These are phyloP conservation scores for Pseudoneurospora amorphoporcata DNA, from an alignment of 495 filamentous ascomycete species.

Conservation along the genomic window DNA sequence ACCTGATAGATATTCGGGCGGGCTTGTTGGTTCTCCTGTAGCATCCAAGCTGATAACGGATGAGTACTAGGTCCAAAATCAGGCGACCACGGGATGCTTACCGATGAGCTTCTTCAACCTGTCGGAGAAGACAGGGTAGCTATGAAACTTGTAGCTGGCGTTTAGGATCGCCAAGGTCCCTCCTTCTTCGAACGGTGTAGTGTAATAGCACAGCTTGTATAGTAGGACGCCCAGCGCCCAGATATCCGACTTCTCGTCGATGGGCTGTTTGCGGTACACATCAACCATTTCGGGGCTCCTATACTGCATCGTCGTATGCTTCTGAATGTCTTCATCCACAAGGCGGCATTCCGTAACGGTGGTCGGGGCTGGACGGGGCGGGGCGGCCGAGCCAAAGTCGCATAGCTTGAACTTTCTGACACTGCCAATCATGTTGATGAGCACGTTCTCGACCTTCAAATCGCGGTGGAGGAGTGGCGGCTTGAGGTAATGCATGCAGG, in stretches of 20 bases:
- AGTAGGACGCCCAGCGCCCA: conserved; percentile 94
- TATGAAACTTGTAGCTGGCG: conserved; percentile 86
- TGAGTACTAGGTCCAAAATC: conserved; percentile 19
- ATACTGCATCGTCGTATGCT: conserved; percentile 94
- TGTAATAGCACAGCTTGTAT: conserved; percentile 99
- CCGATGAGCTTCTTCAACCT: conserved; percentile 84
- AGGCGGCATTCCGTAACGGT: conserved; percentile 77
- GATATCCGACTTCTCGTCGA: conserved; percentile 98
- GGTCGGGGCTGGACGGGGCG: conserved; percentile 72
- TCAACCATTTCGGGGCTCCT: conserved; percentile 98
- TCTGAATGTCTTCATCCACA: conserved; percentile 94
- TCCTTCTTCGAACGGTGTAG: conserved; percentile 94
- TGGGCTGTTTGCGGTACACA: conserved; percentile 90
- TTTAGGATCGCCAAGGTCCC: conserved; percentile 98
- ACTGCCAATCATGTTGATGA: conserved; percentile 56
- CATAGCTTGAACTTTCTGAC: conserved; percentile 79
- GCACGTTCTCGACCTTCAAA: conserved; percentile 95
- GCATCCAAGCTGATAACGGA: conserved; percentile 63
- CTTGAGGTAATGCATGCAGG: conserved; percentile 97
- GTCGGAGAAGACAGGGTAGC: conserved; percentile 81
- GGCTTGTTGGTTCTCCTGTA: conserved; percentile 69
- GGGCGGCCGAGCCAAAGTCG: conserved; percentile 90
- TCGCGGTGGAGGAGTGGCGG: conserved; percentile 89
- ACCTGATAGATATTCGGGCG: conserved; percentile 94
- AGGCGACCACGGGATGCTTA: conserved; percentile 31